Evolutionary conservation across 257 asterid species (phyloP), one percentile per base, ranked within the genome.

Genomic region (Solanum habrochaites): DNA sequence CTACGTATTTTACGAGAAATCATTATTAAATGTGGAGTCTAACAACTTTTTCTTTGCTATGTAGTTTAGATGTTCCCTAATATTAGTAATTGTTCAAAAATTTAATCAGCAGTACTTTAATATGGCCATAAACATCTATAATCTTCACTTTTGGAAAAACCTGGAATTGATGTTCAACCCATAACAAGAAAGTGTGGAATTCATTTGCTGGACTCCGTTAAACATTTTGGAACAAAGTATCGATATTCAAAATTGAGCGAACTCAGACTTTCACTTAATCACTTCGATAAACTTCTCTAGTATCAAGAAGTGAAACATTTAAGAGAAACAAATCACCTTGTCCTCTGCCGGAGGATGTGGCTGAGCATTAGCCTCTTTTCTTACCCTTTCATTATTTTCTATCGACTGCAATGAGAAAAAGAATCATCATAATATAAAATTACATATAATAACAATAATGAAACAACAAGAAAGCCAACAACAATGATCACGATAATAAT

Each of bases 371-470:
- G 83, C 74, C 88, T 95, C 97, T 89, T 94, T 92, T 91, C 95
- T 92, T 88, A 95, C 92, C 85, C 89, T 95, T 90, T 93, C 99
- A 87, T 94, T 95, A 87, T 90, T 92, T 86, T 94, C 98, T 83
- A 92, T 94, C 25, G 95, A 91, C 99, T 97, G 88, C 80, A 85
- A 73, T 80, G 93, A 88, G 31, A 52, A 49, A 32, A 81, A 80
- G 3, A 81, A 29, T 31, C 69, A 52, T n/a, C 49, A 81, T 11
- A 29, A 21, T 20, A 49, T 20, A 52, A 81, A 49, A 49, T 52
- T 20, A 31, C 39, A 52, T 81, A 21, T 74, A 81, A 81, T 11
- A 81, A 31, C 45, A 81, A 49, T 49, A 81, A 52, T 47, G 70
- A 52, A 49, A 81, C 66, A 47, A 45, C 29, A 81, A 31, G 45